Evolutionary conservation across 2,329 filamentous ascomycete species (phyloP), one percentile per base, ranked within the genome.

Genomic region (Periconia sp.): DNA sequence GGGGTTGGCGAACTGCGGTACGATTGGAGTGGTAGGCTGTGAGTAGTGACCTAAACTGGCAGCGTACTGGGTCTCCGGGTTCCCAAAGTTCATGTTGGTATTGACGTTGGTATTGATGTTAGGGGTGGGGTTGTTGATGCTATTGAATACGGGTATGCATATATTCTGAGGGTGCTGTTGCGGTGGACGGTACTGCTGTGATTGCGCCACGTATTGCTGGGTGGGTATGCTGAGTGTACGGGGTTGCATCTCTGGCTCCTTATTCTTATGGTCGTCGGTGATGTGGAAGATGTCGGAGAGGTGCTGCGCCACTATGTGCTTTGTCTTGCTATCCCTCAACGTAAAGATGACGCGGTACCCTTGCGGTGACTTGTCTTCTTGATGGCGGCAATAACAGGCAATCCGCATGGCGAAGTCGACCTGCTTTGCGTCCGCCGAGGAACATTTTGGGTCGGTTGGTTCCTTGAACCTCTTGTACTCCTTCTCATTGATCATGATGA

Each of bases 321-420:
- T 89, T 58, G 85, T 78, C 67, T 85, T 85, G 17, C 20, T 7
- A 73, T 97, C 91, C 69, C 92, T 96, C 66, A 99, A 82, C 1
- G 93, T 97, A 74, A 97, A 96, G 58, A 99, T 96, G 64, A 97
- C 92, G 64, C 79, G 82, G 75, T 97, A 99, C 1, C 93, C 93
- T 9, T 65, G 59, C 1, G 69, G 69, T 61, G 88, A 80, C 77
- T 97, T 97, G 76, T 97, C 94, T 55, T 89, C 86, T 64, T 97
- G 93, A 70, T 99, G 93, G 18, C 93, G 86, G 75, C 93, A 97
- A 75, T 97, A 99, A 73, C 93, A 99, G 20, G 92, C 91, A 65
- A 99, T 97, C 10, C 93, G 88, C 92, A 97, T 96, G 0, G 91
- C 92, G 2, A 91, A 85, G 61, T 92, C 88, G 19, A 96, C 86